Base-by-base conservation (phyloP, 352 stramenopile genomes). In the Salisapilia sapeloensis region DNA sequence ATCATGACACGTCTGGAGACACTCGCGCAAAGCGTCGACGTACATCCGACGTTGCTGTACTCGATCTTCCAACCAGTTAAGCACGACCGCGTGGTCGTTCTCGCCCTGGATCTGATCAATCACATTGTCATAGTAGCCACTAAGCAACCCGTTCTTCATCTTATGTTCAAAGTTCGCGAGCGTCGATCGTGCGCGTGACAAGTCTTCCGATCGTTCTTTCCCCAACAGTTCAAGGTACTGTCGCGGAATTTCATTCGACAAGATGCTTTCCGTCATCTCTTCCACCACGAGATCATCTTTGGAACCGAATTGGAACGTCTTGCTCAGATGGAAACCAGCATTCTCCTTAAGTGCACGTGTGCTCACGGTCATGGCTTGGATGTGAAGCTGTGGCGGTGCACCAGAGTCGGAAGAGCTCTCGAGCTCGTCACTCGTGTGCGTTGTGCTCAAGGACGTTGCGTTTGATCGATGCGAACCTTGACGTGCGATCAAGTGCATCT, bases 61-160 rank as follows among this genome's bases (percentile, higher is more conserved):
- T 15, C 74, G 67, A 6, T 86, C 64, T 32, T 82, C 60, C 2
- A 90, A 43, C 74, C 74, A 90, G 16, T 50, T 49, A 20, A 69
- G 64, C 17, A 80, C 63, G 13, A 86, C 51, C 0, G 56, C 62
- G 23, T 81, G 64, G 15, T 82, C 63, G 32, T 84, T 84, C 38
- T 84, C 67, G 10, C 62, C 62, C 42, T 70, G 72, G 24, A 90
- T 85, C 39, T 90, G 74, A 37, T 90, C 70, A 20, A 90, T 90
- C 22, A 85, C 46, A 30, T 85, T 85, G 56, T 83, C 69, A 37
- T 81, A 89, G 6, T 77, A 27, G 19, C 60, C 61, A 14, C 46
- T 53, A 12, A 76, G 46, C 24, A 86, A 41, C 10, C 65, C 71
- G 22, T 47, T 74, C 27, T 71, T 77, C 39, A 60, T 69, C 36